Percentiles rank a stretch among this genome's conserved stretches.
Conservation (phyloP, 192 early-diverging fungal species). For the Podila minutissima region DNA sequence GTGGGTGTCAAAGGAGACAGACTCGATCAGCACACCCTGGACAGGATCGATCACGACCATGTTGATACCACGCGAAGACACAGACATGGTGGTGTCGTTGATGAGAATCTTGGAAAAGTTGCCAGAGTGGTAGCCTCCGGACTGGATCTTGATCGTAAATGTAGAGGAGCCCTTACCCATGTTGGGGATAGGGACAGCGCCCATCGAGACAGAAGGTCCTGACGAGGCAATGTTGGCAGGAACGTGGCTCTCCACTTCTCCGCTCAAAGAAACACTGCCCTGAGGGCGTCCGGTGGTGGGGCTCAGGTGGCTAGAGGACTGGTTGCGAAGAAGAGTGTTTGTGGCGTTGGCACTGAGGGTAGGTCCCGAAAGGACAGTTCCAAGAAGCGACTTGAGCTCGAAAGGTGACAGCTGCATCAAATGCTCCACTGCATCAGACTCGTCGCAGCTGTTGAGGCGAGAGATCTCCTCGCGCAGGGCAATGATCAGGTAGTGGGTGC, state of each 20-base stretch:
- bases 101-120: slow-evolving; percentile 76
- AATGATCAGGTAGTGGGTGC: slow-evolving; percentile 83
- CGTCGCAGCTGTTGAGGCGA: slow-evolving; percentile 71
- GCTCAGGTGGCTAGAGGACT: slow-evolving; percentile 48
- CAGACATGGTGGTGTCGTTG: slow-evolving; percentile 55
- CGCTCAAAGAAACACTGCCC: background rate
- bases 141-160: slow-evolving; percentile 68
- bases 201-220: slow-evolving; percentile 11
- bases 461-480: slow-evolving; percentile 86
- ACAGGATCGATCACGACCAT: slow-evolving; percentile 74
- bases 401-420: slow-evolving; percentile 85
- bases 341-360: slow-evolving; percentile 50
- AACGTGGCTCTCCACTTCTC: background rate
- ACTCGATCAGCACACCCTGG: slow-evolving; percentile 71
- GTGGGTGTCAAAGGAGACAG: slow-evolving; percentile 78
- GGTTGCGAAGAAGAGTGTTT: slow-evolving; percentile 46
- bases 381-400: slow-evolving; percentile 76
- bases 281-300: slow-evolving; percentile 18
- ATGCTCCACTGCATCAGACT: slow-evolving; percentile 78
- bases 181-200: slow-evolving; percentile 13
- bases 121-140: slow-evolving; percentile 74
- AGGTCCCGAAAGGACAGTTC: slow-evolving; percentile 73
- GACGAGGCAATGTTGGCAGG: slow-evolving; percentile 4
- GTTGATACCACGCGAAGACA: slow-evolving; percentile 75
- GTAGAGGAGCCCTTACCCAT: slow-evolving; percentile 40